phyloP scores from a whole-genome alignment of 2,329 filamentous ascomycete species.

The Hymenotorrendiella dingleyae region DNA sequence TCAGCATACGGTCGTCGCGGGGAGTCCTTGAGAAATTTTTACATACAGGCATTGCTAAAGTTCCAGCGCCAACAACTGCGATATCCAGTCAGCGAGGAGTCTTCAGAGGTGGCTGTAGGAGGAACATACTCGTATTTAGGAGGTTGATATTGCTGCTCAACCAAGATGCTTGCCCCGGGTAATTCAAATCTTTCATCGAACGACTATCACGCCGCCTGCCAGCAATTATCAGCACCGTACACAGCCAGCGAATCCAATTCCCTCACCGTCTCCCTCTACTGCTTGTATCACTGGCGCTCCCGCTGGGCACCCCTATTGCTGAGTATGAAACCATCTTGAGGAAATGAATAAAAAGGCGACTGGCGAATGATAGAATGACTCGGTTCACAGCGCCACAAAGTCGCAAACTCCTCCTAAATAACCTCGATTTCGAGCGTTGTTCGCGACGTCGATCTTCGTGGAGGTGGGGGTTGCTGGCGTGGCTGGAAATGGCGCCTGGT shows the following conservation, averaged over 20 bases:
- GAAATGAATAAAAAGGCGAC: background rate
- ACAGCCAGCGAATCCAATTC: background rate
- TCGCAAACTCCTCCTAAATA: no score
- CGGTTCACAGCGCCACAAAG: no score
- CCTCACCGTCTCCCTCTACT: slow-evolving; percentile 24
- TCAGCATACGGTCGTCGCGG: no score
- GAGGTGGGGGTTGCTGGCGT: no score
- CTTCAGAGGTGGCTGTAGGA: background rate
- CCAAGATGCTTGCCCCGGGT: slow-evolving; percentile 74
- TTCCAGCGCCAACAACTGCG: slow-evolving; percentile 87
- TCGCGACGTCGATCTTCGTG: no score
- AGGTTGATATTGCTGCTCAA: slow-evolving; percentile 90
- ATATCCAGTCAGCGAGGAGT: slow-evolving; percentile 12
- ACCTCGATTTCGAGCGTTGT: background rate
- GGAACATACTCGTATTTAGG: slow-evolving; percentile 78
- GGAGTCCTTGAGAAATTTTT: no score
- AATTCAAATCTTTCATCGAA: slow-evolving; percentile 62
- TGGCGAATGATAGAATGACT: no score
- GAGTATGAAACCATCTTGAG: slow-evolving; percentile 26
- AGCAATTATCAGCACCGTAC: slow-evolving; percentile 3
- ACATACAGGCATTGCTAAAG: slow-evolving; percentile 56
- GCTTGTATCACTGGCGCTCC: slow-evolving; percentile 20
- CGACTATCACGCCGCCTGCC: slow-evolving; percentile 23
- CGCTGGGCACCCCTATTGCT: slow-evolving; percentile 19
- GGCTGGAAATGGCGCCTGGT: background rate